Base-by-base conservation (phyloP, 2,329 filamentous ascomycete genomes). In the Pseudofabraea citricarpa region DNA sequence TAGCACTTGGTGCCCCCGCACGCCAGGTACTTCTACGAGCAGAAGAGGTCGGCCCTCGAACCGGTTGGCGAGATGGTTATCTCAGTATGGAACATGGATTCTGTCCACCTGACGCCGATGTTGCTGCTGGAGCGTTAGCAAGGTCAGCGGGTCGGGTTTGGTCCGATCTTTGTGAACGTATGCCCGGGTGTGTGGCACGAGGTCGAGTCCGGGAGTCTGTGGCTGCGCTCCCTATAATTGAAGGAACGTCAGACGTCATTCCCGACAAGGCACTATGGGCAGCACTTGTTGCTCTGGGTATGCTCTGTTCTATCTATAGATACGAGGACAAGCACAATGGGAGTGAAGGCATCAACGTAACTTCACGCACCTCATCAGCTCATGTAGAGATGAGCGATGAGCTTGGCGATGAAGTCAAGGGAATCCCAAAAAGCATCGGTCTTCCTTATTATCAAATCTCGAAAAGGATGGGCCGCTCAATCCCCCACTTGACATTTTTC, bases 51-150 rank as follows among this genome's bases (percentile, higher is more conserved):
- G 73, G 74, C 0, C 60, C 67, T 0, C 56, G 57, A 24, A 75
- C 70, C 0, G 74, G 74, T 15, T 78, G 73, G 73, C 64, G 70
- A 39, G 74, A 77, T 46, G 72, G 72, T 0, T 75, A 73, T 52
- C 67, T 76, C 23, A 72, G 66, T 45, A 65, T 64, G 15, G 72
- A 75, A 40, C 69, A 74, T 27, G 74, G 74, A 1, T 76, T 77
- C 46, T 72, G 69, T 16, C 71, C 73, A 0, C 66, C 67, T 1
- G 72, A 77, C 47, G 69, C 72, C 10, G 70, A 73, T 47, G 73
- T 72, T 44, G 62, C 73, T 0, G 65, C 67, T 1, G 69, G 66
- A 4, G 72, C 70, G 5, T 62, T 69, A 13, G 69, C 66, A 22
- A 68, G 63, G 47, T 74, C 71, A 0, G 72, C 72, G 0, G 73